Evolutionary conservation across 1,284 basidiomycete species (phyloP), one percentile per base, ranked within the genome.

Genomic region (Ceratobasidium sp.): DNA sequence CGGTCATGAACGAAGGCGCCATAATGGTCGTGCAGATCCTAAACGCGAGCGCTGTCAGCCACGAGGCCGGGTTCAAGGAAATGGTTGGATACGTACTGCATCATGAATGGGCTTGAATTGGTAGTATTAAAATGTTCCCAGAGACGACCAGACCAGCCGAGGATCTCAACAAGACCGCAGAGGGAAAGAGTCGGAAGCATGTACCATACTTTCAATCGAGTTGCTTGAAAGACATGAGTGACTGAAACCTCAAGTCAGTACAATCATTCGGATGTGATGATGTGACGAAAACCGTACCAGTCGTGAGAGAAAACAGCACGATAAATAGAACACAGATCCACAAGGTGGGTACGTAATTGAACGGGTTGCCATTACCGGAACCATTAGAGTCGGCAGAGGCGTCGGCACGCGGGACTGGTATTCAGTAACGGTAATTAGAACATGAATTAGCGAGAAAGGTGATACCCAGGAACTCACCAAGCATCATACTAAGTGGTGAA

Each of bases 191-290:
- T 81, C 7, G 76, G 76, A 4, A 81, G 37, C 9, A 78, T 76
- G 78, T 78, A 82, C 76, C 77, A 79, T 31, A 71, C 74, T 34
- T 75, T 75, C 29, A 74, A 77, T 34, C 65, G 78, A 8, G 79
- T 39, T 0, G 76, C 78, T 59, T 80, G 78, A 4, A 76, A 41
- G 27, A 80, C 3, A 51, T 81, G 81, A 2, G 74, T 29, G 37
- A 77, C 79, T 78, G 66, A 84, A 75, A 84, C 83, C 11, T 48
- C 7, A 31, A 9, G 56, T 46, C 29, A 59, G 14, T n/a, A 48
- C 8, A 49, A 11, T 2, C 11, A 19, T 41, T 34, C 14, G n/a
- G 48, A 49, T 27, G 19, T 34, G 41, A 29, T 4, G 29, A n/a
- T 29, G 16, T 34, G 27, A 39, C 16, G 22, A 24, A 39, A 46